Evolutionary conservation across 352 stramenopile genomes (phyloP).

Genomic region (Phytopythium vexans): DNA sequence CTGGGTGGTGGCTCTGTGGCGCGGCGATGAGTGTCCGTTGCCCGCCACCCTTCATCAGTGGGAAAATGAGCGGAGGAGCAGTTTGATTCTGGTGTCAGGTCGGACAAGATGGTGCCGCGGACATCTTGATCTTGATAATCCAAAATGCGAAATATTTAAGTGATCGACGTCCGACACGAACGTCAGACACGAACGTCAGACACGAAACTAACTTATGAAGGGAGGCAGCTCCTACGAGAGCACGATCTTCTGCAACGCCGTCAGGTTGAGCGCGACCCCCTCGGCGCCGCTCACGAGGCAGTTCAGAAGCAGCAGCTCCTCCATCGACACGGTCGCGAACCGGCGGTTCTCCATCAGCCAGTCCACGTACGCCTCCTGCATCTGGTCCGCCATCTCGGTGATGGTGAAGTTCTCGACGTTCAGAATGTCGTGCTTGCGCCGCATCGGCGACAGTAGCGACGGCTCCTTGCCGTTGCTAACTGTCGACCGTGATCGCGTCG

Average conservation of each 20-base stretch:
- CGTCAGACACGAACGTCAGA: too few relatives aligned
- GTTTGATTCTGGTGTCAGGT: slow-evolving; percentile 1
- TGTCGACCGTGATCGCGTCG: slow-evolving; percentile 32
- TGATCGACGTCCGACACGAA: too few relatives aligned
- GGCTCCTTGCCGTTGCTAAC: slow-evolving; percentile 9
- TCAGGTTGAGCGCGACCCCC: slow-evolving; percentile 68
- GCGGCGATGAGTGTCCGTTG: too few relatives aligned
- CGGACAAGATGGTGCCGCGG: too few relatives aligned
- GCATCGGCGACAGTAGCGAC: slow-evolving; percentile 59
- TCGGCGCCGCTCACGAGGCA: slow-evolving; percentile 81
- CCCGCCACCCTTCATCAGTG: too few relatives aligned
- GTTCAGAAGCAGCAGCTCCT: slow-evolving; percentile 78
- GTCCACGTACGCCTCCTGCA: slow-evolving; percentile 77
- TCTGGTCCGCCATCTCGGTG: slow-evolving; percentile 57
- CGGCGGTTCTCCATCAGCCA: slow-evolving; percentile 75
- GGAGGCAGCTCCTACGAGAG: too few relatives aligned
- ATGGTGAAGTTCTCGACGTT: slow-evolving; percentile 81
- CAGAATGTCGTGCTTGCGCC: slow-evolving; percentile 72
- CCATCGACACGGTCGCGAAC: slow-evolving; percentile 76
- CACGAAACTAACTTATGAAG: too few relatives aligned
- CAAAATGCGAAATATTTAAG: too few relatives aligned
- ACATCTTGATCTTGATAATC: too few relatives aligned
- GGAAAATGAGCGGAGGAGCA: not conserved
- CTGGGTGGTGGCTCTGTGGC: too few relatives aligned
- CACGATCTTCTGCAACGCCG: slow-evolving; percentile 72